phyloP scores from a whole-genome alignment of 192 early-diverging fungal species.

The Coemansia sp. region DNA sequence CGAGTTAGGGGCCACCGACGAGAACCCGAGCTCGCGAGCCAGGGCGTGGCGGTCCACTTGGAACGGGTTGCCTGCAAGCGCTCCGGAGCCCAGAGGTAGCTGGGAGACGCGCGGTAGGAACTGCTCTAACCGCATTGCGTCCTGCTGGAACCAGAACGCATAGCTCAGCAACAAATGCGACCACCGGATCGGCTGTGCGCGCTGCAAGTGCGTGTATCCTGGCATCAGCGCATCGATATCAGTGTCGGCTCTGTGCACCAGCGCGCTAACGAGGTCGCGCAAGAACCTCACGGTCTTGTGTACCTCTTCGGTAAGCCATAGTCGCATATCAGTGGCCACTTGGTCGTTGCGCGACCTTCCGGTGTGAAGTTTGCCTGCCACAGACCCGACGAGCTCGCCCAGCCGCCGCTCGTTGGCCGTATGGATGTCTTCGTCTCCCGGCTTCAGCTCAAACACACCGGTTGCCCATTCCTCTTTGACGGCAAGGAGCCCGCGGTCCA shows the following conservation, averaged over 20 bases:
- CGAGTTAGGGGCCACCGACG: slow-evolving; percentile 82
- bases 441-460: slow-evolving; percentile 67
- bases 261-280: slow-evolving; percentile 73
- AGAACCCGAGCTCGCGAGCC: slow-evolving; percentile 86
- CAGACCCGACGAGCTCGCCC: slow-evolving; percentile 85
- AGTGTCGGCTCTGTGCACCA: slow-evolving; percentile 75
- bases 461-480: slow-evolving; percentile 83
- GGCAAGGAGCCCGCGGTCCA: slow-evolving; percentile 73
- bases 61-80: slow-evolving; percentile 97
- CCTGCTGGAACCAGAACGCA: slow-evolving; percentile 88
- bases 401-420: slow-evolving; percentile 97
- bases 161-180: slow-evolving; percentile 87
- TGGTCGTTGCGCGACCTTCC: slow-evolving; percentile 96
- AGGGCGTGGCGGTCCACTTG: slow-evolving; percentile 90
- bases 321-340: slow-evolving; percentile 95
- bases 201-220: slow-evolving; percentile 98
- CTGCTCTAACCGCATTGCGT: slow-evolving; percentile 81
- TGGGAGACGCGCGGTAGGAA: slow-evolving; percentile 78
- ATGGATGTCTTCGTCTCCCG: slow-evolving; percentile 97
- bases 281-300: slow-evolving; percentile 62
- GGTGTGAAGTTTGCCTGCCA: slow-evolving; percentile 97
- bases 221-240: slow-evolving; percentile 98
- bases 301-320: slow-evolving; percentile 88
- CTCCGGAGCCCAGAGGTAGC: slow-evolving; percentile 90
- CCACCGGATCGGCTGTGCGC: slow-evolving; percentile 98